These are phyloP conservation scores for Saccharomyces hybrid DNA, from an alignment of 1,139 yeast genomes.

Conservation along the genomic window DNA sequence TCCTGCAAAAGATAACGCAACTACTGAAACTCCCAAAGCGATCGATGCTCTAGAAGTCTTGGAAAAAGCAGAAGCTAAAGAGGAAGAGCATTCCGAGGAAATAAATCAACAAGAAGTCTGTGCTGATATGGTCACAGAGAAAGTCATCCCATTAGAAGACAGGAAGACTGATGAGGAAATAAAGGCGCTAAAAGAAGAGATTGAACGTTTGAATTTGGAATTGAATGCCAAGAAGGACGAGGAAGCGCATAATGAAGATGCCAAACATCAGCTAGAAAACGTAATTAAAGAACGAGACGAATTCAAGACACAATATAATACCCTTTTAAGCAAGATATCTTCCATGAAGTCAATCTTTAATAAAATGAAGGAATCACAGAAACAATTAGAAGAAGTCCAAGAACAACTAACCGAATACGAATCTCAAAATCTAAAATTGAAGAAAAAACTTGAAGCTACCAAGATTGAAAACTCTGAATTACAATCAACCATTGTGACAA, in stretches of 20 bases:
- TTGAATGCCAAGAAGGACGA: conserved; percentile 12
- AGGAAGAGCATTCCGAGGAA: background rate
- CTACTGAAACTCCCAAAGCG: background rate
- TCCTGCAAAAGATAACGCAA: background rate
- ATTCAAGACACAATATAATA: conserved; percentile 64
- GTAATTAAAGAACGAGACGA: conserved; percentile 55
- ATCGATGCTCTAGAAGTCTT: background rate
- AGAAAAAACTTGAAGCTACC: conserved; percentile 26
- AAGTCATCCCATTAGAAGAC: background rate
- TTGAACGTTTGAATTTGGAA: conserved; percentile 25
- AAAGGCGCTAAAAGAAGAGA: conserved; percentile 8
- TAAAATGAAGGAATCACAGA: conserved; percentile 69
- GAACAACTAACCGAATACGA: conserved; percentile 36
- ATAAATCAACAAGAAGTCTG: background rate
- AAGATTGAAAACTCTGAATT: conserved; percentile 31
- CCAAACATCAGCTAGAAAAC: conserved; percentile 35
- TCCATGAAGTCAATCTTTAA: conserved; percentile 71
- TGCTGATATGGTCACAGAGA: background rate
- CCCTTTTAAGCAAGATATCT: conserved; percentile 64
- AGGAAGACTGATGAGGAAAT: background rate
- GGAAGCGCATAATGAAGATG: conserved; percentile 7
- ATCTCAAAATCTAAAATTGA: conserved; percentile 32
- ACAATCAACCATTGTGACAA: conserved; percentile 31
- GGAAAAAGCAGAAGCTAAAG: background rate
- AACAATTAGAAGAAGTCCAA: conserved; percentile 55